phyloP scores from a whole-genome alignment of 768 basidiomycete genomes.

The Gelatoporia subvermispora region DNA sequence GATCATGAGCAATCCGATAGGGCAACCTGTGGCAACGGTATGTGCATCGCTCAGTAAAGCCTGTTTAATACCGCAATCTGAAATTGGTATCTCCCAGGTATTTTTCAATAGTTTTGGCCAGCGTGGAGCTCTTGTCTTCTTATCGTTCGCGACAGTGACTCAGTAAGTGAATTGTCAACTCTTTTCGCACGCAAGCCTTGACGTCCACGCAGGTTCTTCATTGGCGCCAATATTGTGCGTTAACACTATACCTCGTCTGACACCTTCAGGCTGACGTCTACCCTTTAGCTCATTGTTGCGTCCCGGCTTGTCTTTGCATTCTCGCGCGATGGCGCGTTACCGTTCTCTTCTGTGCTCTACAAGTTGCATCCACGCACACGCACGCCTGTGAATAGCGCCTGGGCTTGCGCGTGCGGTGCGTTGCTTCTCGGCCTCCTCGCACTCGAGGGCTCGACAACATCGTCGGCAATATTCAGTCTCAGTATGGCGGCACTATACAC shows the following conservation, averaged over 20 bases:
- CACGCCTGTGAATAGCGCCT: constrained; percentile 55
- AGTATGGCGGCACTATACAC: constrained; percentile 20
- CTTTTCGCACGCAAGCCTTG: neutral
- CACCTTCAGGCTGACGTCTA: neutral
- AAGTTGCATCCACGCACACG: constrained; percentile 47
- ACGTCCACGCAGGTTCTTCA: constrained; percentile 39
- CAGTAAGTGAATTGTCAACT: constrained; percentile 16
- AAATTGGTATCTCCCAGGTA: constrained; percentile 15
- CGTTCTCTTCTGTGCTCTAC: constrained; percentile 58
- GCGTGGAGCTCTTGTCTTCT: constrained; percentile 29
- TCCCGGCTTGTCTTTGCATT: constrained; percentile 70
- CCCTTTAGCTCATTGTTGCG: constrained; percentile 31
- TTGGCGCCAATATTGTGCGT: constrained; percentile 47
- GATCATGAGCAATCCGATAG: constrained; percentile 36
- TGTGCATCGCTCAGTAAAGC: too few relatives aligned
- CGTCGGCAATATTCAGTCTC: constrained; percentile 32
- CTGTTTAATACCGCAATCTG: too few relatives aligned
- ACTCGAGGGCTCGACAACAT: constrained; percentile 50
- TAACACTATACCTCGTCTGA: neutral
- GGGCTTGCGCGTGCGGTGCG: constrained; percentile 43
- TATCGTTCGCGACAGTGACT: constrained; percentile 30
- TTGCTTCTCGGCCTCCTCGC: constrained; percentile 51
- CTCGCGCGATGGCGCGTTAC: constrained; percentile 62
- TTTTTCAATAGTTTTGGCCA: constrained; percentile 29
- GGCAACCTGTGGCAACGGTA: constrained; percentile 54